Evolutionary conservation across 805 yeast species (phyloP).

Genomic region (Wickerhamomyces subpelliculosus): DNA sequence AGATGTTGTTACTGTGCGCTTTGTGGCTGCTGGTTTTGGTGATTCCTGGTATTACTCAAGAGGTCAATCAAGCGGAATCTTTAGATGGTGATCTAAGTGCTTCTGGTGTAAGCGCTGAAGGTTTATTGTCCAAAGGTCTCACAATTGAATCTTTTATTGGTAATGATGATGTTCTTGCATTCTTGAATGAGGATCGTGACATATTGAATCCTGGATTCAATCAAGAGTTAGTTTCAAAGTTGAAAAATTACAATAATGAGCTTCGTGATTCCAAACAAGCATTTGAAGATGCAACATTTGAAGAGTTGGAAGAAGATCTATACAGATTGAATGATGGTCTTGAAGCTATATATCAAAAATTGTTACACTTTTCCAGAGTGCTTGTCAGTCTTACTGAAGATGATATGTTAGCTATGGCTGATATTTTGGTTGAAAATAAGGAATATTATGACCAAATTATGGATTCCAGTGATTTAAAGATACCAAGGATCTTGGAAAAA

Average conservation of each 20-base stretch:
- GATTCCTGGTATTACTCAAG: no score
- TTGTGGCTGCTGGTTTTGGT: no score
- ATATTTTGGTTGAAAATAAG: not conserved
- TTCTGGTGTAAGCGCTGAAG: not conserved
- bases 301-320: not conserved
- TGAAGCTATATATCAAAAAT: not conserved
- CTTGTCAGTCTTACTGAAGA: constrained; percentile 1
- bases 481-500: not conserved
- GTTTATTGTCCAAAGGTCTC: not conserved
- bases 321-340: not conserved
- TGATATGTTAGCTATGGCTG: constrained; percentile 2
- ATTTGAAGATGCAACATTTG: not conserved
- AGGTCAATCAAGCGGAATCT: no score
- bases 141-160: not conserved
- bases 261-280: constrained; percentile 12
- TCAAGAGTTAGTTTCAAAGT: constrained; percentile 9
- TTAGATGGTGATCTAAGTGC: not conserved
- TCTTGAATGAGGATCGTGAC: not conserved
- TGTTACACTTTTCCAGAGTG: constrained; percentile 1
- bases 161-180: not conserved
- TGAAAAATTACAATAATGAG: constrained; percentile 13
- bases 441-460: not conserved
- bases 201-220: constrained; percentile 4
- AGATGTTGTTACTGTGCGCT: no score
- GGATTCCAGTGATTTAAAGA: not conserved